Base-by-base conservation (phyloP, 2,329 filamentous ascomycete species). In the Phyllosticta capitalensis region DNA sequence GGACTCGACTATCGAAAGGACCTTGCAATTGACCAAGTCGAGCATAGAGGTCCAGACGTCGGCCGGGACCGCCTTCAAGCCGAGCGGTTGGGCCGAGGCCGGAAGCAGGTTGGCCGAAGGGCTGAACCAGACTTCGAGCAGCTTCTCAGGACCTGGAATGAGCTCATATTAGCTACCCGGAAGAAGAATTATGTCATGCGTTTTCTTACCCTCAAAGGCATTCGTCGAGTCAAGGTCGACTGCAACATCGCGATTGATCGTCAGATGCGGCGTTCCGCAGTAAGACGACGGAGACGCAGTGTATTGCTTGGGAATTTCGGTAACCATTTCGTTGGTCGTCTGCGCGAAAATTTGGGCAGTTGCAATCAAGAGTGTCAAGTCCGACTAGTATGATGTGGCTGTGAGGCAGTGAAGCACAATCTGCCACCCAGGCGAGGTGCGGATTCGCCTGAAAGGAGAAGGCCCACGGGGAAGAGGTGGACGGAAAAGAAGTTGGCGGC, bases 121-220 rank as follows among this genome's bases (percentile, higher is more conserved):
- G 61, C 89, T 88, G 73, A 99, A 97, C 94, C 94, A 99, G 71
- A 99, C 92, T 79, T 99, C 94, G 68, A 99, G 83, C 59, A 99
- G 83, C 80, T 99, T 99, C 79, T 99, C 94, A 52, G 94, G 94
- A 61, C 92, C 88, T 88, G 62, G 30, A 56, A 17, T 45, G 38
- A n/a, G 38, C 7, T 55, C 3, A 55, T 54, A 70, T 74, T 54
- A 70, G 63, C 24, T 54, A 50, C 10, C 5, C 10, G 22, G 3
- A 38, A 26, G 9, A 3, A 7, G 2, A n/a, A 56, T 64, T 48
- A 22, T n/a, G 17, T 12, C 22, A 56, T 1, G 30, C 14, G 3
- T n/a, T 7, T 17, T n/a, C 76, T 62, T 71, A 88, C 88, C 92
- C 81, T 99, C 94, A 72, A 99, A 99, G 66, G 92, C 92, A 81